Evolutionary conservation across 306 rosid species (phyloP).

Genomic region (Pyrus communis): DNA sequence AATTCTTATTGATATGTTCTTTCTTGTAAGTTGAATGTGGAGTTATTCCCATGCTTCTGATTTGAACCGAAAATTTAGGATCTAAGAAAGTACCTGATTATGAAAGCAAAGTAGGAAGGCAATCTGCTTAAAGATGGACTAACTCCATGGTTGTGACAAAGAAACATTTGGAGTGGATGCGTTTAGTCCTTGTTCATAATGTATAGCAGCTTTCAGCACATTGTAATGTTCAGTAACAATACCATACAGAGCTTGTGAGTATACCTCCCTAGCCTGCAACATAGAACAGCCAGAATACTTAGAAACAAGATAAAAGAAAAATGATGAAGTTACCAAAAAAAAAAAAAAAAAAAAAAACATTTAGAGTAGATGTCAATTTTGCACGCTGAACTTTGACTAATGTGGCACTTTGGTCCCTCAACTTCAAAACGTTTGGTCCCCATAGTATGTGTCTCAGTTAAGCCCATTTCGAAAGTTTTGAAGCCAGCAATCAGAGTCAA

Average conservation of each 20-base stretch:
- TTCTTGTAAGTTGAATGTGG: background rate
- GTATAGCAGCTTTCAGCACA: conserved; percentile 74
- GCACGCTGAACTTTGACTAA: background rate
- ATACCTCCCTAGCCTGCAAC: conserved; percentile 64
- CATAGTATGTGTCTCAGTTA: background rate
- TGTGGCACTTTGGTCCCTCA: background rate
- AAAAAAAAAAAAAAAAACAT: background rate
- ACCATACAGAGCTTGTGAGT: conserved; percentile 48
- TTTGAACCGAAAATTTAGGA: background rate
- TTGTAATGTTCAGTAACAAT: conserved; percentile 64
- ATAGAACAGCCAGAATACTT: conserved; percentile 15
- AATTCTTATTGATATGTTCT: too few relatives aligned
- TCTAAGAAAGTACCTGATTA: conserved; percentile 15
- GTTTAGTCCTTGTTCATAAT: conserved; percentile 48
- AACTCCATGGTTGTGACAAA: conserved; percentile 85
- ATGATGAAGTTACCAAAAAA: background rate
- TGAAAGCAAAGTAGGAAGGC: background rate
- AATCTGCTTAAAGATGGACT: conserved; percentile 19
- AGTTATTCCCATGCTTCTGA: background rate
- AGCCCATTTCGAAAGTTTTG: background rate
- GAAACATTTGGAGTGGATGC: conserved; percentile 62
- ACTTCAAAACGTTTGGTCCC: background rate
- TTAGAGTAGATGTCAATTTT: background rate
- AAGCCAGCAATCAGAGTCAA: background rate
- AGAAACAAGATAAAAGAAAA: background rate